A percentile compares a stretch with the other conserved stretches of the same genome.
Evolutionary conservation across 1,139 yeast species (phyloP).

Genomic region (Meyerozyma athensensis): DNA sequence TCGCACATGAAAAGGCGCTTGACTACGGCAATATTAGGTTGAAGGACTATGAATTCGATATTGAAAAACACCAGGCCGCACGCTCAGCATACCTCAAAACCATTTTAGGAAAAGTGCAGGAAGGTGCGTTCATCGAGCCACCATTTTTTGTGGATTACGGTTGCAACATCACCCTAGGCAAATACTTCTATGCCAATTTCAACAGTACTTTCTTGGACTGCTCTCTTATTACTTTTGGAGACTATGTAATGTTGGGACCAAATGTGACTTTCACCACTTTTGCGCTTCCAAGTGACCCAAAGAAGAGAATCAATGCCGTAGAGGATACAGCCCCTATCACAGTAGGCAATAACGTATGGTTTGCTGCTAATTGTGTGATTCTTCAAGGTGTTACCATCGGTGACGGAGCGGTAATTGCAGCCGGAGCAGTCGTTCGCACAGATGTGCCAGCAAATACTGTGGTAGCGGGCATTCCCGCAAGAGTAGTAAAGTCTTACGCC

Average conservation of each 20-base stretch:
- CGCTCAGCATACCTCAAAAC: slow-evolving; percentile 29
- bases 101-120: slow-evolving; percentile 43
- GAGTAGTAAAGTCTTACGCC: slow-evolving; percentile 27
- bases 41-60: slow-evolving; percentile 27
- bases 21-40: slow-evolving; percentile 38
- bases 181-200: slow-evolving; percentile 50
- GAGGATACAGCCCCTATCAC: slow-evolving; percentile 54
- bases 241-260: slow-evolving; percentile 60
- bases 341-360: slow-evolving; percentile 65
- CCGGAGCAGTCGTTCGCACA: slow-evolving; percentile 59
- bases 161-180: slow-evolving; percentile 46
- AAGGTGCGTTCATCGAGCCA: slow-evolving; percentile 40
- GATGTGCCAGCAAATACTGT: slow-evolving; percentile 50
- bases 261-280: slow-evolving; percentile 59
- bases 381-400: slow-evolving; percentile 69
- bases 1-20: slow-evolving; percentile 23
- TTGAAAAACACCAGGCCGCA: slow-evolving; percentile 23
- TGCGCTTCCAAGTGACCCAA: slow-evolving; percentile 56
- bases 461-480: slow-evolving; percentile 62
- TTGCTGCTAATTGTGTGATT: slow-evolving; percentile 51
- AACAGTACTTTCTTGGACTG: slow-evolving; percentile 55
- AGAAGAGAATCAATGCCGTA: slow-evolving; percentile 15
- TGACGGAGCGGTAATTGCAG: slow-evolving; percentile 56
- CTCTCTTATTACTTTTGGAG: slow-evolving; percentile 55
- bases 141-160: slow-evolving; percentile 60